Evolutionary conservation across 306 rosid species (phyloP), one percentile per base, ranked within the genome.

Genomic region (Corylus heterophylla): DNA sequence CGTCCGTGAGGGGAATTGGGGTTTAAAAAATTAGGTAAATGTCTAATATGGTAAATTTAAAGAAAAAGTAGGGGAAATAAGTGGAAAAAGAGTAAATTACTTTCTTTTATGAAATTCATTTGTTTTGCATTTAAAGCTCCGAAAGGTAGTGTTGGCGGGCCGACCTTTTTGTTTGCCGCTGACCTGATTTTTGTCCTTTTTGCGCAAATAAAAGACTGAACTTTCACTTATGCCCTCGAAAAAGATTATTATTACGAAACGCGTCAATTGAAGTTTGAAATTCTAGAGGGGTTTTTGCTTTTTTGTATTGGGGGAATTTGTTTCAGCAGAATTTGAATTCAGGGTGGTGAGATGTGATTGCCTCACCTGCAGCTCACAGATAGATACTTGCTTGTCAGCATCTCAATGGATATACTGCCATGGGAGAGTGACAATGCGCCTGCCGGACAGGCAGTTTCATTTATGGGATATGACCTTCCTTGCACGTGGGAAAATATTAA

Each of bases 151-250:
- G 86, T 86, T 82, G 88, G 88, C 71, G 87, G 85, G 93, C 88
- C 87, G 79, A 85, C 84, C 89, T 88, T 89, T 84, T 81, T 78
- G 87, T 84, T 88, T 74, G 82, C 90, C 88, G 92, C 92, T 87
- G 92, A 89, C 97, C 89, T 81, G 83, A 91, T 85, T 90, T 87
- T 92, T 92, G 95, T 92, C 93, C 75, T 87, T 89, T 90, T 39
- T 70, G 55, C 47, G 47, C 74, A 74, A 68, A 45, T 64, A 73
- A 71, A 81, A 52, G 47, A 58, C 12, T 2, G 7, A 1, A 0
- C 1, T 2, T 78, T 56, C 22, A 2, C 35, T 27, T 12, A 29
- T 77, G 67, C 85, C 89, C 81, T 78, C 75, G 0, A 0, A 47
- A 78, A 73, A 79, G 72, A 85, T 82, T 0, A 62, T 9, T 10